These are phyloP conservation scores for Phytophthora syringae DNA, from an alignment of 352 stramenopile genomes.

Conservation along the genomic window DNA sequence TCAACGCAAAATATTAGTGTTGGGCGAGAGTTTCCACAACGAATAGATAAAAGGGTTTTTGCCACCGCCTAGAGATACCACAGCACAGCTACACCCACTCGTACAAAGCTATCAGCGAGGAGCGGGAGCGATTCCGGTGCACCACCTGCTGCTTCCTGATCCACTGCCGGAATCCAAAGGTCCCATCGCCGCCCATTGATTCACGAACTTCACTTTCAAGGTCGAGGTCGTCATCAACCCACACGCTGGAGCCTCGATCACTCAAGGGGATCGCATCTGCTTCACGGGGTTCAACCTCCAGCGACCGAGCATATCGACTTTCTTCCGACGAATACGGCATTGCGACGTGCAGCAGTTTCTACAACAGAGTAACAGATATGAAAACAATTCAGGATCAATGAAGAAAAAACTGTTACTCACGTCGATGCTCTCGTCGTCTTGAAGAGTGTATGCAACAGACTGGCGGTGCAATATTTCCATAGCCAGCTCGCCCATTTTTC, in stretches of 20 bases:
- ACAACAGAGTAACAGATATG: constrained; percentile 6
- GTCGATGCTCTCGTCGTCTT: constrained; percentile 62
- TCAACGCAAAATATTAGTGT: too few species aligned
- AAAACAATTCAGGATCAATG: background rate
- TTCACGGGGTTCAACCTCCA: constrained; percentile 79
- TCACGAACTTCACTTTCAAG: constrained; percentile 81
- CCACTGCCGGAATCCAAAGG: constrained; percentile 83
- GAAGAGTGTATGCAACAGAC: constrained; percentile 69
- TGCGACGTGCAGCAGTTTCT: constrained; percentile 75
- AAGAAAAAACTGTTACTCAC: constrained; percentile 42
- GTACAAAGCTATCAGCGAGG: constrained; percentile 53
- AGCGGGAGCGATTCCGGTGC: constrained; percentile 76
- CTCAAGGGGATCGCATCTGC: constrained; percentile 67
- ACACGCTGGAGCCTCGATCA: constrained; percentile 53
- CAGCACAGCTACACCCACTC: constrained; percentile 70
- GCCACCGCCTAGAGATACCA: background rate
- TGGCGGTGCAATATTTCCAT: constrained; percentile 84
- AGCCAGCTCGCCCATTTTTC: constrained; percentile 73
- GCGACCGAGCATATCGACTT: constrained; percentile 74
- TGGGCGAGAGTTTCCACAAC: constrained; percentile 21
- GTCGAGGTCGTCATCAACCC: constrained; percentile 72
- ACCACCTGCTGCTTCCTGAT: constrained; percentile 87
- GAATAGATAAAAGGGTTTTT: constrained; percentile 34
- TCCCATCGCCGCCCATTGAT: constrained; percentile 77
- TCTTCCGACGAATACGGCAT: constrained; percentile 79